phyloP scores from a whole-genome alignment of 2,329 filamentous ascomycete genomes.

The Knoxdaviesia proteae region DNA sequence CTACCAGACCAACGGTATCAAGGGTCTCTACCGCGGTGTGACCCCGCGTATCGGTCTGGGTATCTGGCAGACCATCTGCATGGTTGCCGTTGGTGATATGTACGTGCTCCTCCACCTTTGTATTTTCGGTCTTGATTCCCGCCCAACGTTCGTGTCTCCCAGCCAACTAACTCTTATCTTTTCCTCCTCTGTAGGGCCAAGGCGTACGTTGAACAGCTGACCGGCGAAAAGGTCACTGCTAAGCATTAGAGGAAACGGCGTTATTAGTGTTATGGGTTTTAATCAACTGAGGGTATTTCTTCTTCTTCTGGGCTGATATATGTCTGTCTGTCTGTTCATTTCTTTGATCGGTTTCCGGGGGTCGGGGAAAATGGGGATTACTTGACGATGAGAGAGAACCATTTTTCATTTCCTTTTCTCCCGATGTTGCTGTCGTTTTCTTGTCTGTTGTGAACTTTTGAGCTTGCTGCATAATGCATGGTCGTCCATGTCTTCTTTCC shows the following conservation, averaged over 20 bases:
- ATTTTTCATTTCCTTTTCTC: background rate
- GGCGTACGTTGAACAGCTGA: conserved; percentile 44
- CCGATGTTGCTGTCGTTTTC: background rate
- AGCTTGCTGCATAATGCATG: background rate
- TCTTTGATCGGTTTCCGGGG: too few species aligned
- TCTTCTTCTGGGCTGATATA: background rate
- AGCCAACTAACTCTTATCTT: conserved; percentile 8
- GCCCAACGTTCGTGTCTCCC: conserved; percentile 1
- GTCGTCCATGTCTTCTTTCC: too few species aligned
- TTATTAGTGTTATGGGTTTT: conserved; percentile 1
- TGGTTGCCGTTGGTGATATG: conserved; percentile 98
- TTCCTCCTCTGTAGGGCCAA: conserved; percentile 30
- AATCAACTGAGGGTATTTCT: background rate
- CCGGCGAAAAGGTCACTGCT: conserved; percentile 40
- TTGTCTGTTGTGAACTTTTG: background rate
- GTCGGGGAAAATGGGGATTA: too few species aligned
- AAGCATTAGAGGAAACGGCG: conserved; percentile 32
- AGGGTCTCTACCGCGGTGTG: conserved; percentile 89
- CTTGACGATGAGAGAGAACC: too few species aligned
- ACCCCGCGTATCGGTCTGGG: conserved; percentile 83
- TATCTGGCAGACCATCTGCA: conserved; percentile 98
- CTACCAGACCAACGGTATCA: conserved; percentile 70
- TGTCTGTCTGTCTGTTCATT: too few species aligned
- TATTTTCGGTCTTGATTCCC: background rate
- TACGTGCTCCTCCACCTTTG: conserved; percentile 27